Evolutionary conservation across 2,329 filamentous ascomycete species (phyloP), one percentile per base, ranked within the genome.

Genomic region (Chaetothyriales sp.): DNA sequence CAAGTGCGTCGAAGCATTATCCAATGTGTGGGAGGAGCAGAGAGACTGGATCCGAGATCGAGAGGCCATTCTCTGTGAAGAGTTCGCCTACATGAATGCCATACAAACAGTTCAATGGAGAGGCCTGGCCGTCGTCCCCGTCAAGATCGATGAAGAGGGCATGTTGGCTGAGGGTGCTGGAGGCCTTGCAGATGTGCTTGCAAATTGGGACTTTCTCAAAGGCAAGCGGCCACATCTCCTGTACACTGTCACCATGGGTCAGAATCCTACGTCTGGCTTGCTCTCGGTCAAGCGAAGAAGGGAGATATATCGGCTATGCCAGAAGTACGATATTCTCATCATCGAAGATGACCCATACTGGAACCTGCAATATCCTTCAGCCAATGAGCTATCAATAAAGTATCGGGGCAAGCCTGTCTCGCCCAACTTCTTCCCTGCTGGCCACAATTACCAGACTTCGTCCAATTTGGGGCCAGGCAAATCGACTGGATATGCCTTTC

Each of bases 261-360:
- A 95, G 62, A 95, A 95, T 64, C 89, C 88, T 1, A 93, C 87
- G 0, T 82, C 84, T 26, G 81, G 83, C 28, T 80, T 85, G 2
- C 72, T 93, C 1, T 81, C 84, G 2, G 65, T 92, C 8, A 70
- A 82, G 60, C 80, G 90, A 43, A 78, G 86, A 50, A 83, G 78
- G 60, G 80, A 88, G 48, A 76, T 95, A 25, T 95, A 95, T 63
- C 78, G 75, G 18, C 65, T 95, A 12, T 92, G 85, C 68, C 80
- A 80, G 64, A 78, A 83, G 63, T 94, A 86, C 68, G 88, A 95
- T 65, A 77, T 95, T 55, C 78, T 95, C 61, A 95, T 95, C 57
- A 70, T 93, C 55, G 90, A 96, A 66, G 90, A 96, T 61, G 89
- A 95, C 55, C 90, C 90, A 5, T 95, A 95, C 70, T 95, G 87